Conservation (phyloP, 208 protist genomes). For the Kentomonas sorsogonicus region DNA sequence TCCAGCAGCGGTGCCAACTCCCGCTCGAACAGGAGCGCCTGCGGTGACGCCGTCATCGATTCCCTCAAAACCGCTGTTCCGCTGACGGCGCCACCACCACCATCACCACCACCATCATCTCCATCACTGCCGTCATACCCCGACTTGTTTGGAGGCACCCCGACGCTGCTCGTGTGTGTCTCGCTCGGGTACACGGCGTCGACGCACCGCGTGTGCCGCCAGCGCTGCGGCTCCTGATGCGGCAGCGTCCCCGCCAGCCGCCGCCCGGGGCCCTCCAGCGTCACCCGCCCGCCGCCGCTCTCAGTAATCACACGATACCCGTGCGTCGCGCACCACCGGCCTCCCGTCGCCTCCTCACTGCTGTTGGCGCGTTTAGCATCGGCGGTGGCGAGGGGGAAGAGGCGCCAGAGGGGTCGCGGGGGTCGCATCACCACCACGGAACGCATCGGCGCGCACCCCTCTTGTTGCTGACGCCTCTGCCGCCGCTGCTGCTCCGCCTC, state of each 20-base stretch:
- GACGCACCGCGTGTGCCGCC: neutral
- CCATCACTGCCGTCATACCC: neutral
- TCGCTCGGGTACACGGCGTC: neutral
- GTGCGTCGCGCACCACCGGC: neutral
- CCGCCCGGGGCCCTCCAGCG: neutral
- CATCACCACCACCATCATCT: neutral
- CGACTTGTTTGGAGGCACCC: neutral
- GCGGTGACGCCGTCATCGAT: neutral
- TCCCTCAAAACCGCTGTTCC: neutral
- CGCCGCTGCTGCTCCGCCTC: neutral
- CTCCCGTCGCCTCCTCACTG: neutral
- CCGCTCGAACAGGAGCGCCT: slow-evolving; percentile 25
- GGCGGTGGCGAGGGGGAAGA: neutral
- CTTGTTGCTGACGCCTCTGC: neutral
- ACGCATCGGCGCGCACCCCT: too few relatives aligned
- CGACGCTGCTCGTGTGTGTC: neutral
- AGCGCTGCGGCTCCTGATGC: neutral
- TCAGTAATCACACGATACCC: neutral
- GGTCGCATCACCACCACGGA: neutral
- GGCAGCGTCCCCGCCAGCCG: too few relatives aligned
- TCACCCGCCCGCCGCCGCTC: too few relatives aligned
- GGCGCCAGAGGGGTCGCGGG: neutral
- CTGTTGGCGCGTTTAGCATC: neutral
- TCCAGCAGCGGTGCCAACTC: slow-evolving; percentile 29
- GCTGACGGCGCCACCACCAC: neutral